Conservation (phyloP, 2,329 filamentous ascomycete species). For the Fusarium sp. region DNA sequence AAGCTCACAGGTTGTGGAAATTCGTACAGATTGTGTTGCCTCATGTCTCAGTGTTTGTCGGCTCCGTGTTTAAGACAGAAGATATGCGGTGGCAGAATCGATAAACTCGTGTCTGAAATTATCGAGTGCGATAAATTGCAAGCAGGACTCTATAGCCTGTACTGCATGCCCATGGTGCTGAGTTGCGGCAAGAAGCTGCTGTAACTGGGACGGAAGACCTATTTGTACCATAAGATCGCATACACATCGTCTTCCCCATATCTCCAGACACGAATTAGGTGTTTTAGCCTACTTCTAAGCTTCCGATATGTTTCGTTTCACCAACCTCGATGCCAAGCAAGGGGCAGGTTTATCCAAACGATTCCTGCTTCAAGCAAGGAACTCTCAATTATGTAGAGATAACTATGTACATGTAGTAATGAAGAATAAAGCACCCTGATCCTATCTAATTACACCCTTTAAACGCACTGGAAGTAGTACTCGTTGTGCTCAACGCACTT, state of each 20-base stretch:
- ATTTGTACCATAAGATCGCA: too few relatives aligned
- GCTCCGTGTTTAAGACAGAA: too few relatives aligned
- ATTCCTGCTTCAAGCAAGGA: constrained; percentile 32
- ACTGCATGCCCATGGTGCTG: not conserved
- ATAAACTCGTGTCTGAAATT: too few relatives aligned
- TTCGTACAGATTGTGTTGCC: too few relatives aligned
- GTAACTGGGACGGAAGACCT: too few relatives aligned
- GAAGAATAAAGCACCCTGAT: not conserved
- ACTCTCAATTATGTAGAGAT: constrained; percentile 28
- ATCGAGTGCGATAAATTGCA: not conserved
- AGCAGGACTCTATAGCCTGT: rapidly evolving
- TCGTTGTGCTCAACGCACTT: constrained; percentile 34
- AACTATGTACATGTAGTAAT: constrained; percentile 37
- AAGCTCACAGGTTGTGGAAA: too few relatives aligned
- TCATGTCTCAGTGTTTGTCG: too few relatives aligned
- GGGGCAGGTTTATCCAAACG: not conserved
- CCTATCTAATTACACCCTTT: not conserved
- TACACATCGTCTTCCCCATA: not conserved
- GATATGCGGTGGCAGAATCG: too few relatives aligned
- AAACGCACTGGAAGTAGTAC: constrained; percentile 40
- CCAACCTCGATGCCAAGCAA: not conserved
- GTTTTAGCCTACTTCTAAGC: not conserved
- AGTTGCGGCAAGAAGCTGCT: not conserved
- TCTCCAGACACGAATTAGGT: rapidly evolving
- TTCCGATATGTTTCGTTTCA: not conserved